These are phyloP conservation scores for Cryptococcus hybrid DNA, from an alignment of 1,284 basidiomycete species.

Conservation along the genomic window DNA sequence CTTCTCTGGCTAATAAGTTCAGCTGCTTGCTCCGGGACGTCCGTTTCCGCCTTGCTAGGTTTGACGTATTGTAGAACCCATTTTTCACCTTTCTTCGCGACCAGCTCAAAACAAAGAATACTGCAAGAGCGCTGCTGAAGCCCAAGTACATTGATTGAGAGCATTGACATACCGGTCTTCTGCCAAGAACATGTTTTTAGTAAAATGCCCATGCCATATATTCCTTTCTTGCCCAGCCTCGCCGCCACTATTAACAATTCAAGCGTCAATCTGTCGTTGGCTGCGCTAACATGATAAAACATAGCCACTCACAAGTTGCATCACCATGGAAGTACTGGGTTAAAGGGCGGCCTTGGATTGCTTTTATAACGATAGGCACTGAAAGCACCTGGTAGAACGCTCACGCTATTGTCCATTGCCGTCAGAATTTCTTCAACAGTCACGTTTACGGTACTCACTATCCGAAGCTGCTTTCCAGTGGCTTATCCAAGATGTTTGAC, in stretches of 20 bases:
- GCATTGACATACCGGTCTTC: conserved; percentile 64
- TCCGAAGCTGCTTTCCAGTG: conserved; percentile 90
- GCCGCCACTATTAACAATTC: conserved; percentile 62
- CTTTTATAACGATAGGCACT: conserved; percentile 86
- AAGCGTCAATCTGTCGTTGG: not conserved
- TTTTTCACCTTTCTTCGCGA: conserved; percentile 78
- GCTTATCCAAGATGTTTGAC: conserved; percentile 87
- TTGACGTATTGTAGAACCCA: conserved; percentile 96
- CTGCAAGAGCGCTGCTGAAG: conserved; percentile 12
- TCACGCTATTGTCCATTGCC: conserved; percentile 55
- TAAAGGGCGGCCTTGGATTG: conserved; percentile 86
- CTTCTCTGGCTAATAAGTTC: conserved; percentile 92
- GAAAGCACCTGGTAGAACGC: conserved; percentile 94
- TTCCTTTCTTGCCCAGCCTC: conserved; percentile 87
- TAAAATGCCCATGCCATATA: conserved; percentile 97
- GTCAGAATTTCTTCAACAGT: not conserved
- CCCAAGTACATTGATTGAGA: not conserved
- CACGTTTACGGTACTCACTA: conserved; percentile 45
- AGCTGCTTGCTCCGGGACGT: conserved; percentile 65
- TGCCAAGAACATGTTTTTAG: conserved; percentile 77
- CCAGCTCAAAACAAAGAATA: conserved; percentile 95
- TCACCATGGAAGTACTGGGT: conserved; percentile 99
- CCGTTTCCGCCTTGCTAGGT: conserved; percentile 80
- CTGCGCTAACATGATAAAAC: not conserved
- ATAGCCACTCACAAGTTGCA: conserved; percentile 60